Evolutionary conservation across 2,329 filamentous ascomycete genomes (phyloP).

Genomic region (Colletotrichum sp.): DNA sequence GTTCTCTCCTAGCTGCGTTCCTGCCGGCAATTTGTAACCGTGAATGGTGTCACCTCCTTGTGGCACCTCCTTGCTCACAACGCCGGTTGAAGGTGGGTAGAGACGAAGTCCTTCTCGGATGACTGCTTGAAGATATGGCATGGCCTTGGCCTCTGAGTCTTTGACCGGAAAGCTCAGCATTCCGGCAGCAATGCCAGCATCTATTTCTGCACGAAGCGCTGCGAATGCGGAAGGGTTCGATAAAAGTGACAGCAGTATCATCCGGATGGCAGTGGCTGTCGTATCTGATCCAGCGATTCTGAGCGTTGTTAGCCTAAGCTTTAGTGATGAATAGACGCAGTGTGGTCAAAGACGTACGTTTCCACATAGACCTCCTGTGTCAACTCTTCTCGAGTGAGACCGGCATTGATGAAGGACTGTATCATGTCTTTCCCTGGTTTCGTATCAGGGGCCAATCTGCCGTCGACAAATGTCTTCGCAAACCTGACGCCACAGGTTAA

Average conservation of each 20-base stretch:
- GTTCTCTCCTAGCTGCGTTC: slow-evolving; percentile 44
- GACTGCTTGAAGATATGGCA: slow-evolving; percentile 54
- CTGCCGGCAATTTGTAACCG: slow-evolving; percentile 38
- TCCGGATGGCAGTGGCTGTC: slow-evolving; percentile 40
- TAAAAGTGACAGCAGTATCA: slow-evolving; percentile 55
- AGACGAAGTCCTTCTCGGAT: slow-evolving; percentile 57
- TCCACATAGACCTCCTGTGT: slow-evolving; percentile 29
- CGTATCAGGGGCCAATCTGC: slow-evolving; percentile 28
- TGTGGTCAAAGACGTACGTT: no score
- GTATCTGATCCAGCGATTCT: slow-evolving; percentile 41
- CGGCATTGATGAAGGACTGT: slow-evolving; percentile 32
- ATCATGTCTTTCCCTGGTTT: slow-evolving; percentile 35
- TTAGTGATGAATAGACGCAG: no score
- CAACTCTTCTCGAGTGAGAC: slow-evolving; percentile 28
- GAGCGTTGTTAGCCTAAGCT: not conserved
- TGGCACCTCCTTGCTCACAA: slow-evolving; percentile 56
- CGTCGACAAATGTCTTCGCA: slow-evolving; percentile 30
- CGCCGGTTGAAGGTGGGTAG: slow-evolving; percentile 51
- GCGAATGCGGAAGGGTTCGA: slow-evolving; percentile 50
- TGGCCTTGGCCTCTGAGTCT: slow-evolving; percentile 38
- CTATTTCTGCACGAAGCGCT: slow-evolving; percentile 54
- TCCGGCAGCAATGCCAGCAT: slow-evolving; percentile 27
- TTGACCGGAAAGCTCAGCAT: slow-evolving; percentile 26
- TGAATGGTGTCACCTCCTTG: slow-evolving; percentile 38
- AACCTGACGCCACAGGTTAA: slow-evolving; percentile 18